A percentile compares a stretch with the other conserved stretches of the same genome.
Conservation (phyloP, 2,329 filamentous ascomycete species). For the Exophiala sp. region DNA sequence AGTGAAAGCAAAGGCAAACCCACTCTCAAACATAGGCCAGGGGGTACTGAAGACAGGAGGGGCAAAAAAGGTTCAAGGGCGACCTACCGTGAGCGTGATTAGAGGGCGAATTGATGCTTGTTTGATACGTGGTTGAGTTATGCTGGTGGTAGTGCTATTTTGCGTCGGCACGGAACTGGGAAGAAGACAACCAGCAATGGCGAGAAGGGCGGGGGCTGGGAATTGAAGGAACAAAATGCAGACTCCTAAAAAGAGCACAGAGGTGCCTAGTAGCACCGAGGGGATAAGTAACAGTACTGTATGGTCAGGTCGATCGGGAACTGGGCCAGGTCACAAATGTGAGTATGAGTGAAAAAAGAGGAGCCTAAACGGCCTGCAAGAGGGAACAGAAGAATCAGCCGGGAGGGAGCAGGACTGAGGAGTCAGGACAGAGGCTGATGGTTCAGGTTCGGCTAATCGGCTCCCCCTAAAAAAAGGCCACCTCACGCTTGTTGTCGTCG, state of each 20-base stretch:
- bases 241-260: slow-evolving; percentile 2
- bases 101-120: slow-evolving; percentile 17
- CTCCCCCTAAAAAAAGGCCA: slow-evolving; percentile 1
- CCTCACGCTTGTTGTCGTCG: neutral
- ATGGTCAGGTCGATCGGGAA: slow-evolving; percentile 4
- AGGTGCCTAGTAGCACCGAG: neutral
- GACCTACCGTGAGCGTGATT: slow-evolving; percentile 25
- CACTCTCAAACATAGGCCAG: slow-evolving; percentile 16
- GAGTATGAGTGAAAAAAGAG: slow-evolving; percentile 7
- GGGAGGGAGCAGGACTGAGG: neutral
- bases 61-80: slow-evolving; percentile 17
- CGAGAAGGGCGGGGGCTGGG: slow-evolving; percentile 1
- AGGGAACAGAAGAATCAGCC: neutral
- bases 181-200: slow-evolving; percentile 10
- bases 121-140: slow-evolving; percentile 22
- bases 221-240: slow-evolving; percentile 5
- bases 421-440: neutral
- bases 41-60: slow-evolving; percentile 14
- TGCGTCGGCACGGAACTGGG: slow-evolving; percentile 13
- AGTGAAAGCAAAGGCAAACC: slow-evolving; percentile 13
- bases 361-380: slow-evolving; percentile 15
- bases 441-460: neutral
- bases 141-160: slow-evolving; percentile 4
- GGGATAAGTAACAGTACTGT: neutral
- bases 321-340: slow-evolving; percentile 16